phyloP scores from a whole-genome alignment of 2,329 filamentous ascomycete species.

The Dactylonectria macrodidyma region DNA sequence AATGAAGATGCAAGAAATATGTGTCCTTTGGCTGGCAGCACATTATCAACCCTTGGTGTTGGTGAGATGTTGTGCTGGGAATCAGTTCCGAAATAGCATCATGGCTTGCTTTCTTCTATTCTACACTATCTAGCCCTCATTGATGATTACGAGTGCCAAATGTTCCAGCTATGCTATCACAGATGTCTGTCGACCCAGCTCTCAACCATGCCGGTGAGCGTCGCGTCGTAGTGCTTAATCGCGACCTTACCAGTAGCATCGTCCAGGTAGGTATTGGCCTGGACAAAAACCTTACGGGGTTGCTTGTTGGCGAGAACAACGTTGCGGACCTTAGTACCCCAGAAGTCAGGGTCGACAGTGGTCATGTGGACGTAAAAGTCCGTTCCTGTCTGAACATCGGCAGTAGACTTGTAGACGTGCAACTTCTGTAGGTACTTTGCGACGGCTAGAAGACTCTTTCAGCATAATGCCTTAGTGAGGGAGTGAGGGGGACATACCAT shows the following conservation, averaged over 20 bases:
- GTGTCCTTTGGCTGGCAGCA: slow-evolving; percentile 19
- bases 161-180: slow-evolving; percentile 47
- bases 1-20: slow-evolving; percentile 32
- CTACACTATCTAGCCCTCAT: slow-evolving; percentile 28
- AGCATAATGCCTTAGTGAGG: slow-evolving; percentile 34
- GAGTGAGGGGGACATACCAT: slow-evolving; percentile 59
- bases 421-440: slow-evolving; percentile 91
- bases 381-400: slow-evolving; percentile 83
- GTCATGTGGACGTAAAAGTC: slow-evolving; percentile 89
- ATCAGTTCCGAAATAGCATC: slow-evolving; percentile 20
- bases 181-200: slow-evolving; percentile 79
- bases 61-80: neutral
- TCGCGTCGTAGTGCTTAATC: slow-evolving; percentile 89
- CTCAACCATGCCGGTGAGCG: slow-evolving; percentile 84
- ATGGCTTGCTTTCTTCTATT: slow-evolving; percentile 36
- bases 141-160: slow-evolving; percentile 27
- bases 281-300: slow-evolving; percentile 92
- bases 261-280: slow-evolving; percentile 88
- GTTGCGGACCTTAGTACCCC: slow-evolving; percentile 83
- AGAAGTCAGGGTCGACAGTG: slow-evolving; percentile 84
- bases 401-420: slow-evolving; percentile 93
- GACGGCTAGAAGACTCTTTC: slow-evolving; percentile 69
- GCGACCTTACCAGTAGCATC: slow-evolving; percentile 78
- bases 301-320: slow-evolving; percentile 84
- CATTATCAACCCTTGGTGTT: slow-evolving; percentile 9